Evolutionary conservation across 352 stramenopile genomes (phyloP).

Genomic region (Albugo laibachii): DNA sequence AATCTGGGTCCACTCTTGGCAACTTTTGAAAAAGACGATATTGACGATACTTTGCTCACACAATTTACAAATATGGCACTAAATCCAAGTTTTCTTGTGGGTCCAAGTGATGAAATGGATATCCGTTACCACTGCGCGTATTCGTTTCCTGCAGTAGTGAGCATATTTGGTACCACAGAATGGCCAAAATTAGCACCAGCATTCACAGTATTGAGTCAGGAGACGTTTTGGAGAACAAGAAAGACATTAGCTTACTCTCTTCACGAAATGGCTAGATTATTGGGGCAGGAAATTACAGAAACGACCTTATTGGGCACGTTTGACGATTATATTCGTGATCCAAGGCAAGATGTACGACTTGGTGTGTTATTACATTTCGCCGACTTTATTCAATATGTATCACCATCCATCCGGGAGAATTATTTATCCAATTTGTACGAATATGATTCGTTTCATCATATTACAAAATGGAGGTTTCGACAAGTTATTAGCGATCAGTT

Average conservation of each 20-base stretch:
- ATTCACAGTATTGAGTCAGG: slow-evolving; percentile 61
- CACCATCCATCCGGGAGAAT: slow-evolving; percentile 41
- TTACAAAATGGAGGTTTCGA: slow-evolving; percentile 74
- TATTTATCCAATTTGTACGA: slow-evolving; percentile 61
- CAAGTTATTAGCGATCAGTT: slow-evolving; percentile 58
- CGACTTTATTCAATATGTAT: slow-evolving; percentile 61
- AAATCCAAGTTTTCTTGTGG: slow-evolving; percentile 22
- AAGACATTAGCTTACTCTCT: slow-evolving; percentile 85
- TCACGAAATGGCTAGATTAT: slow-evolving; percentile 69
- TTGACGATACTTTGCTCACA: slow-evolving; percentile 55
- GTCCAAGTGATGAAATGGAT: slow-evolving; percentile 60
- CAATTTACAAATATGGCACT: slow-evolving; percentile 76
- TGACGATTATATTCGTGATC: slow-evolving; percentile 65
- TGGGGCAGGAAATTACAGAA: slow-evolving; percentile 66
- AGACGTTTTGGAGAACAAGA: slow-evolving; percentile 79
- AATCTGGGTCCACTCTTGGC: slow-evolving; percentile 56
- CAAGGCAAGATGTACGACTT: slow-evolving; percentile 27
- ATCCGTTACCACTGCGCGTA: slow-evolving; percentile 86
- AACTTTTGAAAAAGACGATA: slow-evolving; percentile 66
- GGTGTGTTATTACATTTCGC: slow-evolving; percentile 74
- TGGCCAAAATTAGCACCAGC: slow-evolving; percentile 63
- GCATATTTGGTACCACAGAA: slow-evolving; percentile 38
- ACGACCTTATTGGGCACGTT: slow-evolving; percentile 61
- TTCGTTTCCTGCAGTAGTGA: slow-evolving; percentile 78
- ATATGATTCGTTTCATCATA: slow-evolving; percentile 37